phyloP scores from a whole-genome alignment of 345 rosid genomes.

The Gossypium sturtianum region DNA sequence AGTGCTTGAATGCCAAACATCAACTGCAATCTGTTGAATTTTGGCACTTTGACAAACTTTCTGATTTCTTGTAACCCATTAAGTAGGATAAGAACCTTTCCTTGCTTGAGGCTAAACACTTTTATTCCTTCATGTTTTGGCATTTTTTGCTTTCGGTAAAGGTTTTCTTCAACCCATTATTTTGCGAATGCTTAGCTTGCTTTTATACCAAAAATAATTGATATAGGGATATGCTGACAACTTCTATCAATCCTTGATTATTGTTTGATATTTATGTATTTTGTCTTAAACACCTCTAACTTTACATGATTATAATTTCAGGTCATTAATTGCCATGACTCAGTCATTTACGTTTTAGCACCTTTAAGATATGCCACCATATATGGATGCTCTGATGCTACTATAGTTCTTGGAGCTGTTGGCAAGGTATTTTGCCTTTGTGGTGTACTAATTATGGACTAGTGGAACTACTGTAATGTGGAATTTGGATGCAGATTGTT shows the following conservation, averaged over 20 bases:
- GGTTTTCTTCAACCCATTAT: background rate
- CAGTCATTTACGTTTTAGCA: slow-evolving; percentile 82
- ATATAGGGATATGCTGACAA: background rate
- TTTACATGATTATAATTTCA: slow-evolving; percentile 29
- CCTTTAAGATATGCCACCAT: slow-evolving; percentile 89
- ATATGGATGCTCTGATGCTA: slow-evolving; percentile 96
- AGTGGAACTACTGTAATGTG: background rate
- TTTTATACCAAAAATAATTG: background rate
- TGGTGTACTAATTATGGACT: background rate
- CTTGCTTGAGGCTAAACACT: slow-evolving; percentile 4
- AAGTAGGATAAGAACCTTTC: background rate
- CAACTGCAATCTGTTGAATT: background rate
- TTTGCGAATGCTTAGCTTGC: background rate
- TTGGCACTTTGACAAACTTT: background rate
- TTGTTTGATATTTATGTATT: slow-evolving; percentile 3
- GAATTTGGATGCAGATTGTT: background rate
- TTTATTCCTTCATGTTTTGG: background rate
- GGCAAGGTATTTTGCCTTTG: slow-evolving; percentile 66
- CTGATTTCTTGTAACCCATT: background rate
- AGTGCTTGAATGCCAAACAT: background rate
- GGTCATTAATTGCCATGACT: slow-evolving; percentile 97
- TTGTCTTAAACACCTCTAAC: slow-evolving; percentile 2
- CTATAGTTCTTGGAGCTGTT: slow-evolving; percentile 95
- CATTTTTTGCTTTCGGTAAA: background rate
- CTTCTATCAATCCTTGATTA: background rate